phyloP scores from a whole-genome alignment of 768 basidiomycete species.

The Exidia glandulosa region DNA sequence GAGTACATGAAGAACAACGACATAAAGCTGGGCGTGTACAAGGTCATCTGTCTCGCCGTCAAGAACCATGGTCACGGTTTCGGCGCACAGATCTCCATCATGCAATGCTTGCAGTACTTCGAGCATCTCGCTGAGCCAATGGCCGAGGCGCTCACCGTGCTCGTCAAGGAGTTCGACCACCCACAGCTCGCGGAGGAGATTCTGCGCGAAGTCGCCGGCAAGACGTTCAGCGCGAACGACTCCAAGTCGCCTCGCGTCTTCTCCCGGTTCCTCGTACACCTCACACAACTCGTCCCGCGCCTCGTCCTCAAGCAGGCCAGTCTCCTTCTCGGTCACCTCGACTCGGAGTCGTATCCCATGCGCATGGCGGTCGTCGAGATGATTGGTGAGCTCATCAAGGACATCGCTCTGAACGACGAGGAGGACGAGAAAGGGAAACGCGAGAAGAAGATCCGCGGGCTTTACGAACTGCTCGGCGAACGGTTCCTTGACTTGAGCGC shows the following conservation, averaged over 20 bases:
- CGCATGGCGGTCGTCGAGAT: slow-evolving; percentile 90
- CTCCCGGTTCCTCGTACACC: slow-evolving; percentile 70
- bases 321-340: slow-evolving; percentile 72
- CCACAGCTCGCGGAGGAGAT: slow-evolving; percentile 85
- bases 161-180: slow-evolving; percentile 81
- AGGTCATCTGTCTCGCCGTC: slow-evolving; percentile 82
- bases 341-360: slow-evolving; percentile 97
- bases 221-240: slow-evolving; percentile 69
- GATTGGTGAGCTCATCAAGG: slow-evolving; percentile 72
- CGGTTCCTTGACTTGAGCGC: slow-evolving; percentile 81
- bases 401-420: slow-evolving; percentile 49
- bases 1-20: slow-evolving; percentile 71
- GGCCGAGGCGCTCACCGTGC: slow-evolving; percentile 75
- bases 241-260: slow-evolving; percentile 80
- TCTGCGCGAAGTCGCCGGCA: slow-evolving; percentile 70
- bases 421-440: slow-evolving; percentile 28
- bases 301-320: slow-evolving; percentile 83
- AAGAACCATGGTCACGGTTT: slow-evolving; percentile 81
- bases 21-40: slow-evolving; percentile 69
- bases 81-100: slow-evolving; percentile 76
- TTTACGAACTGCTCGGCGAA: slow-evolving; percentile 77
- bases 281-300: slow-evolving; percentile 70
- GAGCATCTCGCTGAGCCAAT: slow-evolving; percentile 92
- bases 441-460: slow-evolving; percentile 64
- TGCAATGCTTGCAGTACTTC: slow-evolving; percentile 85